Percentiles rank a stretch among this genome's conserved stretches.
phyloP scores from a whole-genome alignment of 2,329 filamentous ascomycete species.

The Phialophora tarda region DNA sequence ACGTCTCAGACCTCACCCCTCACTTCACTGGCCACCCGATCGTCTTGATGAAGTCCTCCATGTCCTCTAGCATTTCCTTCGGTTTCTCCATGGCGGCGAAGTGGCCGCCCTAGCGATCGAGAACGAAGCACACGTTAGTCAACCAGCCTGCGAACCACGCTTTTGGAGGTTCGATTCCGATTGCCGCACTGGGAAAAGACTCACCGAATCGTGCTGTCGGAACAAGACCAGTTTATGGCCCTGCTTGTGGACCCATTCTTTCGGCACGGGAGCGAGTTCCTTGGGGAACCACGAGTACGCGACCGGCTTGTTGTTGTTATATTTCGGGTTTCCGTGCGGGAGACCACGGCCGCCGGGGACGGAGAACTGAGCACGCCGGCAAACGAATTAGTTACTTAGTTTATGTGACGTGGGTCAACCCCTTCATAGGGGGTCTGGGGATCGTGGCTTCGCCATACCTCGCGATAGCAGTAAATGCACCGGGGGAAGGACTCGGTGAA shows the following conservation, averaged over 20 bases:
- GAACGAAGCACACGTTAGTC: not conserved
- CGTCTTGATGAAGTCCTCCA: constrained; percentile 46
- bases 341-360: constrained; percentile 10
- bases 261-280: constrained; percentile 51
- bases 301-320: constrained; percentile 52
- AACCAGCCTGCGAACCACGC: not conserved
- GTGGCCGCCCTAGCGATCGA: constrained; percentile 54
- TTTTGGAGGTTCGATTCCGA: not conserved
- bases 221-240: constrained; percentile 34
- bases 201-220: constrained; percentile 25
- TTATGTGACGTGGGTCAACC: too few relatives aligned
- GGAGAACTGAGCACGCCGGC: constrained; percentile 6
- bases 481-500: constrained; percentile 47
- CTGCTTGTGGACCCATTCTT: constrained; percentile 34
- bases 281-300: constrained; percentile 55
- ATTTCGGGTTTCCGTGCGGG: constrained; percentile 38
- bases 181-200: not conserved
- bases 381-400: not conserved
- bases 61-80: constrained; percentile 51
- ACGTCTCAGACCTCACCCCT: not conserved
- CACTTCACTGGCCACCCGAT: constrained; percentile 28
- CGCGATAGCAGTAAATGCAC: constrained; percentile 44
- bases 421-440: too few relatives aligned
- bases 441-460: constrained; percentile 4
- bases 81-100: constrained; percentile 57